A percentile compares a stretch with the other conserved stretches of the same genome.
phyloP scores from a whole-genome alignment of 306 rosid genomes.

The Elaeagnus macrophylla region DNA sequence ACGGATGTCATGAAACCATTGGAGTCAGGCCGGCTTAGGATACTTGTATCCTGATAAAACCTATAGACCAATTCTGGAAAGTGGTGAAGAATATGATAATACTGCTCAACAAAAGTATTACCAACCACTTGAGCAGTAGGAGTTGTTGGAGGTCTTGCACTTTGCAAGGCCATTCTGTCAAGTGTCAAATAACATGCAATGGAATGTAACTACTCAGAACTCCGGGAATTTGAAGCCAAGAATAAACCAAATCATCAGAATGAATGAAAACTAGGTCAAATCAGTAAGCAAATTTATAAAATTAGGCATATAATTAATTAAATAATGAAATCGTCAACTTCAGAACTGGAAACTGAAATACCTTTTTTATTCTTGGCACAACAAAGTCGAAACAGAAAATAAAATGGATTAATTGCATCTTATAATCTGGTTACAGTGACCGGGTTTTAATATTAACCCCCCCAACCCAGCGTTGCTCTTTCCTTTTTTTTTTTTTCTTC shows the following conservation, averaged over 20 bases:
- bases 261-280: neutral
- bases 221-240: conserved; percentile 10
- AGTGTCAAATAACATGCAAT: conserved; percentile 14
- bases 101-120: conserved; percentile 74
- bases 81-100: conserved; percentile 73
- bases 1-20: conserved; percentile 58
- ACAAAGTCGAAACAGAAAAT: too few species aligned
- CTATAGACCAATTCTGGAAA: conserved; percentile 55
- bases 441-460: too few species aligned
- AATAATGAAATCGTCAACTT: too few species aligned
- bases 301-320: too few species aligned
- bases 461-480: too few species aligned
- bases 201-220: conserved; percentile 2
- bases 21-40: conserved; percentile 63
- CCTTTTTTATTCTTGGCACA: too few species aligned
- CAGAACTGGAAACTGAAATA: neutral
- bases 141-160: conserved; percentile 29
- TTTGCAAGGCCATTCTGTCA: conserved; percentile 58
- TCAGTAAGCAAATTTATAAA: neutral
- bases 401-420: too few species aligned
- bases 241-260: neutral
- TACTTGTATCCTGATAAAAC: conserved; percentile 69
- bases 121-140: conserved; percentile 62
- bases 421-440: too few species aligned
- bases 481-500: too few species aligned